Percentiles rank a stretch among this genome's conserved stretches.
These are phyloP conservation scores for Aspergillus aculeatinus DNA, from an alignment of 2,329 filamentous ascomycete genomes.

Conservation along the genomic window DNA sequence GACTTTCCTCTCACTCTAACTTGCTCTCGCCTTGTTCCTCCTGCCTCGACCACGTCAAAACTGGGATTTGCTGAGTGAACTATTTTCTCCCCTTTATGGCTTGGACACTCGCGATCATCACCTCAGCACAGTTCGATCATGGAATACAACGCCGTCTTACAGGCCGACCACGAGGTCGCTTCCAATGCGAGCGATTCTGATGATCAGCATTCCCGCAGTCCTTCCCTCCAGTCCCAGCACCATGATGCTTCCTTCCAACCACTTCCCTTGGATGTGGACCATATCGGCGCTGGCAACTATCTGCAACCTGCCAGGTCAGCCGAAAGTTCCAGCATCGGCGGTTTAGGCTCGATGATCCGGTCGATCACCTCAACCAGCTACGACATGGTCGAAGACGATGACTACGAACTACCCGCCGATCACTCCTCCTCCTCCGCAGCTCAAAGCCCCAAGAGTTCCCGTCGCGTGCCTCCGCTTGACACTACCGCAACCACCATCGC, in stretches of 20 bases:
- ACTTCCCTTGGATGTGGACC: slow-evolving; percentile 32
- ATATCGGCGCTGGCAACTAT: slow-evolving; percentile 30
- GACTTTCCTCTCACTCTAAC: not conserved
- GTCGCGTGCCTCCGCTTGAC: slow-evolving; percentile 30
- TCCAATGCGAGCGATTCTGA: slow-evolving; percentile 39
- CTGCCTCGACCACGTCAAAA: not conserved
- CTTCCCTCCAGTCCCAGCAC: slow-evolving; percentile 28
- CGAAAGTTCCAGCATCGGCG: slow-evolving; percentile 25
- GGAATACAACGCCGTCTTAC: slow-evolving; percentile 46
- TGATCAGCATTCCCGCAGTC: slow-evolving; percentile 25
- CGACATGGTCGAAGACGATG: slow-evolving; percentile 49
- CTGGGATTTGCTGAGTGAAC: not conserved
- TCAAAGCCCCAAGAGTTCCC: slow-evolving; percentile 25
- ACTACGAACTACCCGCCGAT: slow-evolving; percentile 42
- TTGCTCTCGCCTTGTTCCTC: not conserved
- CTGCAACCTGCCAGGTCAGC: slow-evolving; percentile 30
- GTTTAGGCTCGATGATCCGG: slow-evolving; percentile 37
- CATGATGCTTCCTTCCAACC: slow-evolving; percentile 27
- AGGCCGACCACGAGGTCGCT: slow-evolving; percentile 40
- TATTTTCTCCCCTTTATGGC: slow-evolving; percentile 14
- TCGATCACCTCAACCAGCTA: slow-evolving; percentile 43
- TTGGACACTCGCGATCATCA: slow-evolving; percentile 3
- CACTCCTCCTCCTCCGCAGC: slow-evolving; percentile 21
- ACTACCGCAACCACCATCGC: slow-evolving; percentile 15
- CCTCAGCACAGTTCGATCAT: slow-evolving; percentile 27